These are phyloP conservation scores for Kodamaea neixiangensis DNA, from an alignment of 805 yeast genomes.

Conservation along the genomic window DNA sequence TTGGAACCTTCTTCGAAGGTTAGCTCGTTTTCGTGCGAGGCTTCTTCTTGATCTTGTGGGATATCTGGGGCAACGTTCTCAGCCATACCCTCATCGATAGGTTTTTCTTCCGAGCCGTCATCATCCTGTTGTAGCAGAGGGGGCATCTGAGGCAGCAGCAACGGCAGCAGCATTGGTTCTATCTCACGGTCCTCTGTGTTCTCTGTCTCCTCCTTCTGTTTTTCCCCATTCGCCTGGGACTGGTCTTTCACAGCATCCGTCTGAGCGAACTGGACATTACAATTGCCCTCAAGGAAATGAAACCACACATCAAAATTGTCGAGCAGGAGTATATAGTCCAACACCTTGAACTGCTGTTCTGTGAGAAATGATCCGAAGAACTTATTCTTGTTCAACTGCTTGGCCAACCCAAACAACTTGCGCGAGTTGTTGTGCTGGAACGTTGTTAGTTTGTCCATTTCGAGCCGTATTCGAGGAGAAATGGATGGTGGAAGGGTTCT, in stretches of 20 bases:
- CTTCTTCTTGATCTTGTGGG: not conserved
- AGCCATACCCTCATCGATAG: not conserved
- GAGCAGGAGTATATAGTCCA: slow-evolving; percentile 46
- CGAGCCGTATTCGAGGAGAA: not conserved
- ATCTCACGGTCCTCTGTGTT: not conserved
- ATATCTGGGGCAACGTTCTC: not conserved
- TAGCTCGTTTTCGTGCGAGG: slow-evolving; percentile 8
- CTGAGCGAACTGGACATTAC: slow-evolving; percentile 16
- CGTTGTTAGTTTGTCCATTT: slow-evolving; percentile 41
- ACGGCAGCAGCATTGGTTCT: not conserved
- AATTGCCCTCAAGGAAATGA: slow-evolving; percentile 45
- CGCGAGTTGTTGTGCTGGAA: slow-evolving; percentile 35
- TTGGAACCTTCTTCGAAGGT: slow-evolving; percentile 45
- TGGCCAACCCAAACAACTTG: slow-evolving; percentile 38
- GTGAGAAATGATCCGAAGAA: slow-evolving; percentile 47
- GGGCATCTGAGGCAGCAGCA: not conserved
- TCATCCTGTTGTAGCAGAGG: not conserved
- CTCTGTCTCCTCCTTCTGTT: not conserved
- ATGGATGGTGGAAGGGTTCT: not conserved
- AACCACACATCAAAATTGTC: slow-evolving; percentile 43
- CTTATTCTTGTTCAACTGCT: slow-evolving; percentile 28
- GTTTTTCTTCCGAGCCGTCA: not conserved
- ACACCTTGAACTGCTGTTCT: slow-evolving; percentile 54
- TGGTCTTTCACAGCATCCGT: slow-evolving; percentile 29
- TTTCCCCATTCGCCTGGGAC: slow-evolving; percentile 18